These are phyloP conservation scores for Coemansia aciculifera DNA, from an alignment of 192 early-diverging fungal species.

Conservation along the genomic window DNA sequence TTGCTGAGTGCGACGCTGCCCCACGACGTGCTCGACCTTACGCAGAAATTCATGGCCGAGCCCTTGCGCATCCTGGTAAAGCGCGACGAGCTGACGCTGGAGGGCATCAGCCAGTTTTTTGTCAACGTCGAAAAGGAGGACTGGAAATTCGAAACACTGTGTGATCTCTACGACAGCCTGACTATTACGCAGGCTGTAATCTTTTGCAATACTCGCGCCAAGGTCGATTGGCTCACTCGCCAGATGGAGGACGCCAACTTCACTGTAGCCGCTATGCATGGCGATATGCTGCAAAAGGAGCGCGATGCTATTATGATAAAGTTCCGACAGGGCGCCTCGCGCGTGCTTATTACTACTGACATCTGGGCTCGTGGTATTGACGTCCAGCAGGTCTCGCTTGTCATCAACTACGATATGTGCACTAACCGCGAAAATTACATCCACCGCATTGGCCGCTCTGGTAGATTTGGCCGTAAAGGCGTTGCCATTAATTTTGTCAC, in stretches of 20 bases:
- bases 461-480: slow-evolving; percentile 98
- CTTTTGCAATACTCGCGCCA: slow-evolving; percentile 95
- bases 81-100: slow-evolving; percentile 81
- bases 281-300: slow-evolving; percentile 98
- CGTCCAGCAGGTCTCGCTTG: slow-evolving; percentile 98
- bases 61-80: slow-evolving; percentile 95
- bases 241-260: slow-evolving; percentile 98
- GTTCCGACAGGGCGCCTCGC: slow-evolving; percentile 89
- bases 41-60: slow-evolving; percentile 96
- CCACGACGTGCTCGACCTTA: slow-evolving; percentile 94
- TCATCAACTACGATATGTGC: slow-evolving; percentile 97
- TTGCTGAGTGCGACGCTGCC: slow-evolving; percentile 91
- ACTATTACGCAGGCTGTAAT: slow-evolving; percentile 99
- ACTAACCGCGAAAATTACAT: slow-evolving; percentile 97
- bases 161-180: slow-evolving; percentile 94
- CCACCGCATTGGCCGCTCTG: slow-evolving; percentile 96
- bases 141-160: slow-evolving; percentile 98
- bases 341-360: slow-evolving; percentile 97
- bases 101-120: slow-evolving; percentile 99
- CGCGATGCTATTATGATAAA: slow-evolving; percentile 97
- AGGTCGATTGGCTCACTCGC: slow-evolving; percentile 96
- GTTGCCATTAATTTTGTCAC: slow-evolving; percentile 99
- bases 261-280: slow-evolving; percentile 98
- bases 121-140: slow-evolving; percentile 96
- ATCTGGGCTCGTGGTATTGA: slow-evolving; percentile 99